These are phyloP conservation scores for Tulasnella sp. DNA, from an alignment of 768 basidiomycete species.

Conservation along the genomic window DNA sequence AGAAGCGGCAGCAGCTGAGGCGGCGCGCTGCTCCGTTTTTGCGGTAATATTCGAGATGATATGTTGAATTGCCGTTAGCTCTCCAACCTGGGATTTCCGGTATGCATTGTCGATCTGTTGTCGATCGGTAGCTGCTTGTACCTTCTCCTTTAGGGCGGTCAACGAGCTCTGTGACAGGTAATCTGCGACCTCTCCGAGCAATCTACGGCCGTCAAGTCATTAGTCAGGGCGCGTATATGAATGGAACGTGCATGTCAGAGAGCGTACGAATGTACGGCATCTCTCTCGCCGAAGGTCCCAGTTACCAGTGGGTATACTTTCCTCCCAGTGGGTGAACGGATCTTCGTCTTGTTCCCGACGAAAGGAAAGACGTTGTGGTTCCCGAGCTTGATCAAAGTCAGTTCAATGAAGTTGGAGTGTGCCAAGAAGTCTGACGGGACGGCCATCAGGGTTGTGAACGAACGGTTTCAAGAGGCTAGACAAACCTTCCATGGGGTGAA, in stretches of 20 bases:
- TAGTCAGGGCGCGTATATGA: background rate
- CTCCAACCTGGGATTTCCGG: background rate
- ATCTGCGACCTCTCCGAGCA: conserved; percentile 3
- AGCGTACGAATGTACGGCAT: conserved; percentile 2
- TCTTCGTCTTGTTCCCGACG: conserved; percentile 4
- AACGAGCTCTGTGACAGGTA: conserved; percentile 3
- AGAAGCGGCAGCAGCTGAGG: no score
- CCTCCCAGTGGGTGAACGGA: background rate
- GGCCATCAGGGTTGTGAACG: background rate
- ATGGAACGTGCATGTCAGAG: background rate
- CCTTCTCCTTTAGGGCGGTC: background rate
- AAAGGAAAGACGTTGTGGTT: conserved; percentile 6
- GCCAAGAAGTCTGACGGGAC: conserved; percentile 8
- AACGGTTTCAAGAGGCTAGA: no score
- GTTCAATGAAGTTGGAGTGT: conserved; percentile 14
- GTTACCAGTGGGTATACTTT: conserved; percentile 7
- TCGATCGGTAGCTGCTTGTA: background rate
- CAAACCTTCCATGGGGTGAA: no score
- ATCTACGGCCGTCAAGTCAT: background rate
- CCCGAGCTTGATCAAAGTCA: background rate
- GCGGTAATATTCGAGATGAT: background rate
- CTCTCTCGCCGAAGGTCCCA: conserved; percentile 1
- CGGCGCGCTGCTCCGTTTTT: no score
- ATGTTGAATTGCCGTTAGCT: background rate
- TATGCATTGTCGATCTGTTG: background rate